Base-by-base conservation (phyloP, 768 basidiomycete species). In the Inosperma sp. region DNA sequence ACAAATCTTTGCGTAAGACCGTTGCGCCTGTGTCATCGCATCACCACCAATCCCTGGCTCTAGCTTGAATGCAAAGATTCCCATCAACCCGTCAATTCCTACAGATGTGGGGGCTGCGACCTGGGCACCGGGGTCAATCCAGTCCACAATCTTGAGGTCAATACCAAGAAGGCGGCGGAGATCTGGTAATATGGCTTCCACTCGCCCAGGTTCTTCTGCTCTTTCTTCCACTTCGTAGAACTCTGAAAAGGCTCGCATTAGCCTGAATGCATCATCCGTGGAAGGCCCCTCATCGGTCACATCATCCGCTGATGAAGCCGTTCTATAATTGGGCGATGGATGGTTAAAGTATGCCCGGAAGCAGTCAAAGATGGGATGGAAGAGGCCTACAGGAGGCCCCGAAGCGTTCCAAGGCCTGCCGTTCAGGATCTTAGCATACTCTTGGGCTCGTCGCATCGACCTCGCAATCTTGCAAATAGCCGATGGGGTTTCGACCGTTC, bases 321-420 rank as follows among this genome's bases (percentile, higher is more conserved):
- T 36, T 36, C 35, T n/a, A 12, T 36, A 36, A 4, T 36, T 9
- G n/a, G 35, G 35, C 16, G 35, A 12, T 12, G 12, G 34, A 35
- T 35, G 7, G 9, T 16, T 12, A 2, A 36, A 16, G 35, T 16
- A 9, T 35, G 13, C 34, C 13, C 17, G 12, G 17, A 35, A 35
- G 5, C 4, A 14, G 17, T 35, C 34, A 12, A 35, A 35, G 17
- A 35, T 17, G 12, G 34, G 34, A 12, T 35, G 34, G 12, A 14
- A 35, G 5, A 35, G 34, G 12, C 14, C 34, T 4, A 35, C 34
- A 35, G 34, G 34, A n/a, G n/a, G n/a, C n/a, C 59, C 56, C 13
- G 65, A 62, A 57, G 52, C 36, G 21, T 52, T n/a, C n/a, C 59
- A 43, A 51, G 56, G 39, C 46, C 34, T 33, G 62, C n/a, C 26